Evolutionary conservation across 1,284 basidiomycete genomes (phyloP).

Genomic region (Ganoderma resinaceum): DNA sequence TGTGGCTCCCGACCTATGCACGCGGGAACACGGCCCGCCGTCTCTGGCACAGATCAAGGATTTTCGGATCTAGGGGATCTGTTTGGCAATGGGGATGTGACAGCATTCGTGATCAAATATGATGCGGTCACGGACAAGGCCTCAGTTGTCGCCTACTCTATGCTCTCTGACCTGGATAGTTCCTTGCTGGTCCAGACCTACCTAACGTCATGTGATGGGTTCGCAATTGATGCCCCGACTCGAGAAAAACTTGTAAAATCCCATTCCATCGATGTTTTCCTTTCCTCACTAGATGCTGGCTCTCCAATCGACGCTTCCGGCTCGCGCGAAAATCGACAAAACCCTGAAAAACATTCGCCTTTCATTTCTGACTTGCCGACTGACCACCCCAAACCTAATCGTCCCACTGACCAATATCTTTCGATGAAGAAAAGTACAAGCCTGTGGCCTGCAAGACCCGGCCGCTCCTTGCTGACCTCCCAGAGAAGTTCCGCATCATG

Average conservation of each 20-base stretch:
- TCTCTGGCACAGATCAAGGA: background rate
- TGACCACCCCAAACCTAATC: no score
- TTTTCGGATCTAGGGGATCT: conserved; percentile 11
- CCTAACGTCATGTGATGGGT: background rate
- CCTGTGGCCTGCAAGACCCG: conserved; percentile 41
- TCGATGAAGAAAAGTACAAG: conserved; percentile 45
- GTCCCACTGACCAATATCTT: background rate
- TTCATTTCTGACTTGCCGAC: no score
- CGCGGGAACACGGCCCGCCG: no score
- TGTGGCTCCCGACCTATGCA: conserved; percentile 36
- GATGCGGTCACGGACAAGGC: background rate
- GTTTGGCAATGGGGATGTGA: background rate
- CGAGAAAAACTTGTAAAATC: background rate
- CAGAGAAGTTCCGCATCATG: conserved; percentile 41
- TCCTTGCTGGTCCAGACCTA: background rate
- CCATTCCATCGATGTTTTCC: background rate
- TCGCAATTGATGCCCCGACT: background rate
- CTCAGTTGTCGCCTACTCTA: background rate
- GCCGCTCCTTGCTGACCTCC: conserved; percentile 38
- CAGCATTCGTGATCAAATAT: background rate
- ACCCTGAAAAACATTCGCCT: no score
- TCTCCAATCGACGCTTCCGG: no score
- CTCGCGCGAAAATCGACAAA: no score
- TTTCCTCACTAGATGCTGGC: background rate
- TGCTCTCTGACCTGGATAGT: background rate